Evolutionary conservation across 371 early-diverging fungal species (phyloP), one percentile per base, ranked within the genome.

Genomic region (Blastocladiella emersonii): DNA sequence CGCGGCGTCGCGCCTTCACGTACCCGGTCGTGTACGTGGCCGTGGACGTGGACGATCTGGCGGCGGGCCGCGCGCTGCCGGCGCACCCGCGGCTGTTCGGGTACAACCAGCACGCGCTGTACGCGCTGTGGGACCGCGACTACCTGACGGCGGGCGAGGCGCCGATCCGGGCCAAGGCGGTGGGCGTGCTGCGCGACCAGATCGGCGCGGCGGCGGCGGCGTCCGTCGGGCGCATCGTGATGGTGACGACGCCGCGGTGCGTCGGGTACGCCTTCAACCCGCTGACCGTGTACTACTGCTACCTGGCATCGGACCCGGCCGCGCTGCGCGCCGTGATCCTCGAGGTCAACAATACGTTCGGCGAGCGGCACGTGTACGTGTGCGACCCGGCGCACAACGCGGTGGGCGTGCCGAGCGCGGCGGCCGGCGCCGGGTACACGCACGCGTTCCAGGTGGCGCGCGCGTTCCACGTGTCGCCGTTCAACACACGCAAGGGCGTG

Each of bases 291-390:
- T 76, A 79, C 68, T 80, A 70, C 70, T 71, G 71, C 64, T 76
- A 71, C 64, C 7, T 4, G 1, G 44, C 19, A 36, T 25, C 25
- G 7, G 56, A 61, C n/a, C 56, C 48, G 23, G 30, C 43, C 37
- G 19, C 17, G 27, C 61, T 82, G 6, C 30, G 44, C 6, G 64
- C 64, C 15, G 48, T 74, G 13, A 62, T 80, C 6, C 66, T 78
- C 19, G 83, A 82, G 64, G 80, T 81, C 34, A 76, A 77, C 67
- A 82, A 82, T 64, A 82, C 83, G 2, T 82, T 82, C 66, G 72
- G 74, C 13, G 81, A 82, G 64, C 71, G 71, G 23, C 77, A 81
- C 65, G 44, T 81, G 12, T 81, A 82, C 49, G 59, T 77, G 2
- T 66, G 72, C 44, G 66, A 69, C 27, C 37, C 44, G 43, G 65